Base-by-base conservation (phyloP, 2,329 filamentous ascomycete species). In the Pyrenophora graminea region DNA sequence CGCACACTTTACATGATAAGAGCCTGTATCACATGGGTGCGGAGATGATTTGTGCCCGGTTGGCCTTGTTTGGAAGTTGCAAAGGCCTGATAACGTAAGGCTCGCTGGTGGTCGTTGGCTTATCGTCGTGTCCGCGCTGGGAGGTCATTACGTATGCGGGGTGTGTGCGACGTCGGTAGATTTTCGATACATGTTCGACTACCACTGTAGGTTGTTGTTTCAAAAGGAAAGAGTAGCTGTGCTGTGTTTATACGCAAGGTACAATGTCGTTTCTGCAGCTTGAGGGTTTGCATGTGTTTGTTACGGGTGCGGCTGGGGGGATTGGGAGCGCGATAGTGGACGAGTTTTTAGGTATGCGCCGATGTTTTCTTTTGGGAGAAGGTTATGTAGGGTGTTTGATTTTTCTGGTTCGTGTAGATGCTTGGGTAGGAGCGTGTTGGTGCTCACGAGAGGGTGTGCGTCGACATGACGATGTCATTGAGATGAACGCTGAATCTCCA, bases 241-340 rank as follows among this genome's bases (percentile, higher is more conserved):
- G 23, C 18, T 42, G 23, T 15, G 25, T 27, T 25, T 13, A 8
- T 25, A 17, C 19, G 31, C 13, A 8, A 44, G 34, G 40, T 21
- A 45, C 36, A 30, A 70, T 74, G 69, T 76, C 79, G 1, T 82
- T 80, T 51, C 69, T 82, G 5, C 73, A 69, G 2, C 66, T 82
- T 23, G 76, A 80, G 56, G 76, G 74, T 12, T 68, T 73, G 21
- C 80, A 83, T 68, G 80, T 80, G 27, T 81, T 84, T 51, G 72
- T 83, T 21, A 82, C 80, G 0, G 80, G 80, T 13, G 80, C 80
- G 13, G 76, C 77, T 13, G 79, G 80, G 12, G 78, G 77, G 3
- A 81, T 83, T 64, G 81, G 81, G 2, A 70, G 69, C 32, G 74
- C 76, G 9, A 78, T 78, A 10, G 78, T 82, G 4, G 70, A 74